Base-by-base conservation (phyloP, 2,329 filamentous ascomycete genomes). In the Pseudogymnoascus sp. region DNA sequence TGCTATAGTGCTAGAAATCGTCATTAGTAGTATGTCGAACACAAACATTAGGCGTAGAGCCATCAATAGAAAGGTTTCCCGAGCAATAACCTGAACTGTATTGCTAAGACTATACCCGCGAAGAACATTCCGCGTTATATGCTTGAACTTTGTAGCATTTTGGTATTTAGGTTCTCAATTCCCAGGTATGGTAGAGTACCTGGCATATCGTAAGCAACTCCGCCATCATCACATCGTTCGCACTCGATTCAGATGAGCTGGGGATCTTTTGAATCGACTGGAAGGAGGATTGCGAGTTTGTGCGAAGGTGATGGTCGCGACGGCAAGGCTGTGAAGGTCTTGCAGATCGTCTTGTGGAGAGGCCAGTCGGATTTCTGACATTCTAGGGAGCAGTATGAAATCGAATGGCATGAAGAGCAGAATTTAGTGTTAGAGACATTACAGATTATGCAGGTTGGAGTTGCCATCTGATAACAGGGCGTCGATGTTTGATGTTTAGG, bases 281-380 rank as follows among this genome's bases (percentile, higher is more conserved):
- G 38, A 42, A 42, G 11, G 38, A 42, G 38, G 16, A 42, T 42
- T 42, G 38, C 38, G 38, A 42, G 38, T 42, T 42, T 40, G 37
- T 40, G 6, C 6, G 37, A 40, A 18, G 37, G 37, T 10, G n/a
- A 53, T 31, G 62, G 25, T 21, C 10, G 50, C 21, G 25, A 38
- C 11, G 50, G 12, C 28, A 31, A 11, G 31, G 28, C 31, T 28
- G 47, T 21, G 21, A 63, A 40, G 21, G 16, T 8, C 37, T 63
- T 60, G 35, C 62, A 63, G 21, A 63, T 31, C 10, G 8, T 60
- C 44, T 60, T 63, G 62, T 63, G 62, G 21, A 63, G 62, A 25
- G 47, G 50, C 62, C 62, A 63, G 14, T 63, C 62, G 14, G 33
- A 21, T 40, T 42, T 60, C 16, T 63, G 62, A 33, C 62, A 63